Percentiles rank a stretch among this genome's conserved stretches.
Evolutionary conservation across 495 filamentous ascomycete species (phyloP).

Genomic region (Viridothelium virens): DNA sequence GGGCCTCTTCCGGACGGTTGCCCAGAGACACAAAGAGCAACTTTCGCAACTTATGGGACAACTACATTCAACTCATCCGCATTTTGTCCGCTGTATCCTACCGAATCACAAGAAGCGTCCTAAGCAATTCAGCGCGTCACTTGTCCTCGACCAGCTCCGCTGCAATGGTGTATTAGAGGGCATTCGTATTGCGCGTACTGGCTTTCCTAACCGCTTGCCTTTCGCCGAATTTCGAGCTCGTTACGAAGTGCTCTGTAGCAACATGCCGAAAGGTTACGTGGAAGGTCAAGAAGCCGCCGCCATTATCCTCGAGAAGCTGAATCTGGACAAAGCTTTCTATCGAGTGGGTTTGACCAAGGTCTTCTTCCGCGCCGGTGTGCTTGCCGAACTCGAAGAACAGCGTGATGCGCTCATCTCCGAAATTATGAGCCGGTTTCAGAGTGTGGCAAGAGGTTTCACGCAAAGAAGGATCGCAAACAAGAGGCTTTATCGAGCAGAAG

Average conservation of each 20-base stretch:
- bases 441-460: slow-evolving; percentile 78
- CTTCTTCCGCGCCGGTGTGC: slow-evolving; percentile 93
- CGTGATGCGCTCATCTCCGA: slow-evolving; percentile 84
- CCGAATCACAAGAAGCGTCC: slow-evolving; percentile 98
- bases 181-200: slow-evolving; percentile 93
- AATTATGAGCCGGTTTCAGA: slow-evolving; percentile 92
- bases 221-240: slow-evolving; percentile 93
- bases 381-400: slow-evolving; percentile 93
- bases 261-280: slow-evolving; percentile 83
- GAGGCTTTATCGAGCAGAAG: slow-evolving; percentile 85
- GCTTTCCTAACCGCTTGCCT: slow-evolving; percentile 90
- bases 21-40: slow-evolving; percentile 96
- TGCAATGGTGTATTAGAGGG: slow-evolving; percentile 99
- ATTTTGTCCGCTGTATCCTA: slow-evolving; percentile 96
- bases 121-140: slow-evolving; percentile 77
- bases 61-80: slow-evolving; percentile 90
- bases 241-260: slow-evolving; percentile 89
- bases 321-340: slow-evolving; percentile 75
- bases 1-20: slow-evolving; percentile 92
- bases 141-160: slow-evolving; percentile 90
- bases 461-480: slow-evolving; percentile 85
- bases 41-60: slow-evolving; percentile 92
- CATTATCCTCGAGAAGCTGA: slow-evolving; percentile 83
- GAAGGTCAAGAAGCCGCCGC: slow-evolving; percentile 81
- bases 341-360: slow-evolving; percentile 95